These are phyloP conservation scores for Colletotrichum lindemuthianum DNA, from an alignment of 2,329 filamentous ascomycete genomes.

Conservation along the genomic window DNA sequence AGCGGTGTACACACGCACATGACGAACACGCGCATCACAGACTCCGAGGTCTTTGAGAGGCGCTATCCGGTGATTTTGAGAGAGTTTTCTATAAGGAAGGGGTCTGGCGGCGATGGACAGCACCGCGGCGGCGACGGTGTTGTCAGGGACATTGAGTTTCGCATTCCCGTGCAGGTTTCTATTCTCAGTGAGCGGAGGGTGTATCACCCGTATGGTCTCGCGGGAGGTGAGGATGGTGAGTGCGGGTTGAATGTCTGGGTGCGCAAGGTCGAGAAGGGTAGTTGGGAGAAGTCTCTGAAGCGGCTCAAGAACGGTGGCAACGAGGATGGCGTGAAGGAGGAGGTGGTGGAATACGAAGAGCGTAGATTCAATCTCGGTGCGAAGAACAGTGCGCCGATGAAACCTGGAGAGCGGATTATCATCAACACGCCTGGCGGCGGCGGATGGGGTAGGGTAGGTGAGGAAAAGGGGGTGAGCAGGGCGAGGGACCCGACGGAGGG, in stretches of 20 bases:
- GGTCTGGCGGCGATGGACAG: constrained; percentile 72
- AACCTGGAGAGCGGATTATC: constrained; percentile 80
- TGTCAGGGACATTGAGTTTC: constrained; percentile 81
- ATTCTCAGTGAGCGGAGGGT: constrained; percentile 84
- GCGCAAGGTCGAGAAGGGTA: constrained; percentile 70
- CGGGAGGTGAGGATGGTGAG: constrained; percentile 81
- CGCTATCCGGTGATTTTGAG: constrained; percentile 77
- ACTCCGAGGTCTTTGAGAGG: constrained; percentile 56
- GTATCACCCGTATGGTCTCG: constrained; percentile 81
- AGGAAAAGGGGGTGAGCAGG: constrained; percentile 61
- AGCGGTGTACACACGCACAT: constrained; percentile 61
- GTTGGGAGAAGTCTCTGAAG: constrained; percentile 57
- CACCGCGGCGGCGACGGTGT: constrained; percentile 79
- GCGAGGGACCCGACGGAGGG: constrained; percentile 63
- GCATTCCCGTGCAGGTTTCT: constrained; percentile 78
- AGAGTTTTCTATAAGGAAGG: constrained; percentile 73
- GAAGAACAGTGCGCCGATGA: constrained; percentile 84
- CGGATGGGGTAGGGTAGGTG: constrained; percentile 74
- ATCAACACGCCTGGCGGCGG: constrained; percentile 82
- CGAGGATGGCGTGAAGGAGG: constrained; percentile 39
- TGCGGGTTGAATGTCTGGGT: constrained; percentile 92
- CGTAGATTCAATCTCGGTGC: constrained; percentile 77
- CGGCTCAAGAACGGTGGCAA: constrained; percentile 46
- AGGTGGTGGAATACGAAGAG: constrained; percentile 62
- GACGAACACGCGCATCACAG: constrained; percentile 83